These are phyloP conservation scores for Ogataea populi-albae DNA, from an alignment of 805 yeast genomes.

Conservation along the genomic window DNA sequence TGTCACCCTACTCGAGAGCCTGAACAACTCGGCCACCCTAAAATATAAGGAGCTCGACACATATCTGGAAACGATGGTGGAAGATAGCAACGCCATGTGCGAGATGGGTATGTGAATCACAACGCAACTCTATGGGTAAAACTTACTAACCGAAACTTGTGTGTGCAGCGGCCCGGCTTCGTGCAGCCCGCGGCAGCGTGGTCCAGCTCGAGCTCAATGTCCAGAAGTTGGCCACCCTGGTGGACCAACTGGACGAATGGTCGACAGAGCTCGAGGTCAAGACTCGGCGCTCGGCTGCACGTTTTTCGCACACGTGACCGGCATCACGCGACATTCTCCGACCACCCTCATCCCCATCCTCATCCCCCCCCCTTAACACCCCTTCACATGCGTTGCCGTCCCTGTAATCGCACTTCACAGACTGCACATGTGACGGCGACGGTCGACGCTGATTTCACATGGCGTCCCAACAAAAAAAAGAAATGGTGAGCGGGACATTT, in stretches of 20 bases:
- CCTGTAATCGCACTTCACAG: too few species aligned
- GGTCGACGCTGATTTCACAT: too few species aligned
- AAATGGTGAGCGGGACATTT: conserved; percentile 5
- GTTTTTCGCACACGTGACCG: too few species aligned
- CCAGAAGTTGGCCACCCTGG: conserved; percentile 42
- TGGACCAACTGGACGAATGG: conserved; percentile 61
- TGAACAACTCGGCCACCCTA: conserved; percentile 57
- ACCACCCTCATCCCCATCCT: too few species aligned
- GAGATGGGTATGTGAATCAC: conserved; percentile 6
- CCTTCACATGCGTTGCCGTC: too few species aligned
- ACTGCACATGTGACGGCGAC: too few species aligned
- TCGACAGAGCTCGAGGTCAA: conserved; percentile 53
- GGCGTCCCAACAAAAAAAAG: conserved; percentile 11
- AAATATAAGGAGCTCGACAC: conserved; percentile 47
- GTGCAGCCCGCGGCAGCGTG: conserved; percentile 17
- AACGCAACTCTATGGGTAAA: too few species aligned
- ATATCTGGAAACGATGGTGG: conserved; percentile 30
- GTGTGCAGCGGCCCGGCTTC: conserved; percentile 6
- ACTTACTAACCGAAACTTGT: too few species aligned
- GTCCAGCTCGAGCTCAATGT: conserved; percentile 35
- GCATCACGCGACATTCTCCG: too few species aligned
- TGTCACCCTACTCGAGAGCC: conserved; percentile 48
- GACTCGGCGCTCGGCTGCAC: conserved; percentile 16
- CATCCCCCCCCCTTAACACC: too few species aligned
- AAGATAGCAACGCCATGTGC: conserved; percentile 14